Base-by-base conservation (phyloP, 768 basidiomycete genomes). In the Boletus subparvulus region DNA sequence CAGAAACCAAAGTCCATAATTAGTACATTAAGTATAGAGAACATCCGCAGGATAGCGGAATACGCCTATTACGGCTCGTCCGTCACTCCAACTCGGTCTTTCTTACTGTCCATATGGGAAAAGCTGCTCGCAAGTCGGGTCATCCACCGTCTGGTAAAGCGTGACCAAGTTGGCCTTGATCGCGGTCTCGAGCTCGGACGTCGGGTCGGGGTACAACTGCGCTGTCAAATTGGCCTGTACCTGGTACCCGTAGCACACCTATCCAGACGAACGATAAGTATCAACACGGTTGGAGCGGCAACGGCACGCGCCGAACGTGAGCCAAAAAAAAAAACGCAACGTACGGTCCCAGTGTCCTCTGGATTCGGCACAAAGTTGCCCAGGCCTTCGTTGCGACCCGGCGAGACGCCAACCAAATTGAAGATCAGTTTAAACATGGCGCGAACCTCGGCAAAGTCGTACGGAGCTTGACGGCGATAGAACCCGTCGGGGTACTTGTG, bases 161-260 rank as follows among this genome's bases (percentile, higher is more conserved):
- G 60, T 62, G 35, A 42, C 41, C 45, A 69, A 14, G 30, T 61
- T 70, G 35, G 46, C 55, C 45, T 57, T 66, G 57, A 69, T 69
- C 41, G 67, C 67, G 1, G 49, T 11, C 47, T 49, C 36, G 26
- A 67, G 67, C 3, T 67, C 59, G 6, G 59, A 5, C 2, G 55
- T 57, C 21, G 67, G 66, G 13, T 69, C 35, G 4, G 67, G 67
- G 52, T 69, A 67, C 59, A 66, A 21, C 39, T 35, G 32, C 4
- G 54, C 59, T 1, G 61, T 63, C 51, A 69, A 30, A n/a, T 66
- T 65, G 37, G 48, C 19, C 49, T 65, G 65, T 50, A 32, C 55
- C 6, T 68, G 66, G 21, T 65, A 68, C 12, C 40, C 52, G 43
- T 60, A 68, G 36, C 65, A 68, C 9, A 17, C 2, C 65, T 68